Base-by-base conservation (phyloP, 2,329 filamentous ascomycete genomes). In the Aciculosporium take region DNA sequence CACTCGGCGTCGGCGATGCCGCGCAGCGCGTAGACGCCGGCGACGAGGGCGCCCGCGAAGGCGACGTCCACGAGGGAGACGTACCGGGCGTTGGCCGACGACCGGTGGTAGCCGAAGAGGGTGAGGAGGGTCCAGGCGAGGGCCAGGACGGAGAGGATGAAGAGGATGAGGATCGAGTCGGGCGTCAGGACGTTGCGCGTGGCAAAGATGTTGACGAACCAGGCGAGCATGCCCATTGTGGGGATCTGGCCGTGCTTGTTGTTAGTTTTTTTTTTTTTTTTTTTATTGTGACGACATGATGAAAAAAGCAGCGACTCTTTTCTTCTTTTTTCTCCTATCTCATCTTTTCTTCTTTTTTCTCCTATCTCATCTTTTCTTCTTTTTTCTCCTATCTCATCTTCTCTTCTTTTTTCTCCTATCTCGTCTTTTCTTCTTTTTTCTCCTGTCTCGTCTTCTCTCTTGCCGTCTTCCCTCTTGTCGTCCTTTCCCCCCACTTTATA, bases 1-100 rank as follows among this genome's bases (percentile, higher is more conserved):
- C 89, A 96, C 66, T 86, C 70, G 42, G 75, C 73, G 44, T 67
- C 55, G 13, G 71, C 60, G 55, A 81, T 76, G 53, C 66, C 69
- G 50, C 76, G 69, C 39, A 80, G 65, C 49, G 66, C 65, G 60
- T 72, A 79, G 43, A 79, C 73, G 49, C 58, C 72, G 30, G 72
- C 76, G 53, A 81, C 79, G 52, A 81, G 68, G 44, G 74, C 74
- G 48, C 75, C 77, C 45, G 79, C 64, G 53, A 82, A 77, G 52
- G 60, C 62, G 10, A 79, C 60, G 58, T 81, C 77, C 57, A 80
- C 51, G 46, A 79, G 49, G 41, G 68, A 63, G 45, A 81, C 71
- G 59, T 79, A 79, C 46, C 63, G 62, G n/a, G 75, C 69, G 61
- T 80, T 78, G 50, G 64, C 57, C 36, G 65, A 69, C 24, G 72